Evolutionary conservation across 108 stramenopile species (phyloP), one percentile per base, ranked within the genome.

Genomic region (Discostella pseudostelligera): DNA sequence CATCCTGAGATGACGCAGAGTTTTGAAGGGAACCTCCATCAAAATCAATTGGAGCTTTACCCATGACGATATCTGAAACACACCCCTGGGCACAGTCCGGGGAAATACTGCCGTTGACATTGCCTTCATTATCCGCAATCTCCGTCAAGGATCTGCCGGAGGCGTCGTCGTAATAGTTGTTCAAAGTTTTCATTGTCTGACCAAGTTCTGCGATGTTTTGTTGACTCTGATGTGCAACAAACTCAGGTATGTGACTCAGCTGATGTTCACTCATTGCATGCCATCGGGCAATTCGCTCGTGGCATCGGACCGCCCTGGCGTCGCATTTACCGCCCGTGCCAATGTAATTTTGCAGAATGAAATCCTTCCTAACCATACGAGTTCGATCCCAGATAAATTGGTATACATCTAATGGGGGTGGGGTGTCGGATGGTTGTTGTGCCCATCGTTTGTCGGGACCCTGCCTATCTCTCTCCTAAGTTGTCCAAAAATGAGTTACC

Each of bases 301-400:
- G 90, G 58, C 89, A 90, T 19, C 95, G 79, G 25, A 92, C 89
- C 21, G 89, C 90, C 3, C 80, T 62, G 11, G 89, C 89, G 55
- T 89, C 86, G 51, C 89, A 90, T 28, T 79, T 83, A 8, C 95
- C 95, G 5, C 91, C 89, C 8, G 83, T 89, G 10, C 89, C 90
- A 43, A 90, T 88, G 62, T 92, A 96, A 68, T 96, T 96, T 66
- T 93, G 92, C 12, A 96, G 65, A 43, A 87, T 93, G 57, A 90
- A 93, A 74, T 95, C 94, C 61, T 91, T 91, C 58, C 89, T 81
- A 25, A 93, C 78, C 89, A 89, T 89, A 35, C 91, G 77, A 19
- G 88, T 89, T 16, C 94, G 67, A 78, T 96, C 88, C 92, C 92
- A 96, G 55, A 96, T 84, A 48, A 96, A 96, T 49, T 87, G 84